These are phyloP conservation scores for Lecanicillium sp. DNA, from an alignment of 2,329 filamentous ascomycete genomes.

Conservation along the genomic window DNA sequence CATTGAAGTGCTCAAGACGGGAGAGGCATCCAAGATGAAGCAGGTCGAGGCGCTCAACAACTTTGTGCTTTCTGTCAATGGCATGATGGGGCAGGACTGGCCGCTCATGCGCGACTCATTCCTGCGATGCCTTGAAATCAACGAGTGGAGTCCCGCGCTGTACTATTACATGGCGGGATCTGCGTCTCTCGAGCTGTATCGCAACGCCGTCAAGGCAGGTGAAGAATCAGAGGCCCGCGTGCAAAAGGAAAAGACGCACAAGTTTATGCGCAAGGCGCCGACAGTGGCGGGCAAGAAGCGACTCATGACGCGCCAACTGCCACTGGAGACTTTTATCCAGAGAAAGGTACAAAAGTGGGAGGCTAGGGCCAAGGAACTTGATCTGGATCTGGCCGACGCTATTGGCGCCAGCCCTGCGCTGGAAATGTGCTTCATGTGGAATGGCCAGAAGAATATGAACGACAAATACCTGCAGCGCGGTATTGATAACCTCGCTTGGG, in stretches of 20 bases:
- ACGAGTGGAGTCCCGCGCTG: slow-evolving; percentile 83
- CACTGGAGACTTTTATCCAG: slow-evolving; percentile 78
- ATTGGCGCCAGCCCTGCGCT: slow-evolving; percentile 72
- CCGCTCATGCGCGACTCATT: slow-evolving; percentile 67
- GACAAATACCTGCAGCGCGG: slow-evolving; percentile 55
- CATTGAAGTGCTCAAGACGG: slow-evolving; percentile 54
- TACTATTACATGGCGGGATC: slow-evolving; percentile 85
- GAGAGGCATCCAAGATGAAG: slow-evolving; percentile 65
- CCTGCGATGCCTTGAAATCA: slow-evolving; percentile 65
- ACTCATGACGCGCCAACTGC: slow-evolving; percentile 82
- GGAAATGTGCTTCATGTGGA: slow-evolving; percentile 95
- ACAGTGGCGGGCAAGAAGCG: slow-evolving; percentile 74
- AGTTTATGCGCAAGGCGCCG: slow-evolving; percentile 64
- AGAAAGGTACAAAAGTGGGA: slow-evolving; percentile 89
- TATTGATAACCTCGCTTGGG: slow-evolving; percentile 55
- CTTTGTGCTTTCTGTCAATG: slow-evolving; percentile 75
- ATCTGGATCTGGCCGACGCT: slow-evolving; percentile 67
- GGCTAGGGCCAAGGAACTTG: slow-evolving; percentile 59
- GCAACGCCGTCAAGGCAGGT: slow-evolving; percentile 39
- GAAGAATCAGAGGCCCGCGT: slow-evolving; percentile 38
- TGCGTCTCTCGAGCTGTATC: slow-evolving; percentile 75
- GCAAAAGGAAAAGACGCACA: slow-evolving; percentile 58
- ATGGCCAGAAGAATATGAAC: slow-evolving; percentile 76
- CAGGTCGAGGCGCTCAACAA: slow-evolving; percentile 79
- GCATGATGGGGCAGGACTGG: slow-evolving; percentile 76